Evolutionary conservation across 495 filamentous ascomycete genomes (phyloP).

Genomic region (Hypoxylon lienhwacheense): DNA sequence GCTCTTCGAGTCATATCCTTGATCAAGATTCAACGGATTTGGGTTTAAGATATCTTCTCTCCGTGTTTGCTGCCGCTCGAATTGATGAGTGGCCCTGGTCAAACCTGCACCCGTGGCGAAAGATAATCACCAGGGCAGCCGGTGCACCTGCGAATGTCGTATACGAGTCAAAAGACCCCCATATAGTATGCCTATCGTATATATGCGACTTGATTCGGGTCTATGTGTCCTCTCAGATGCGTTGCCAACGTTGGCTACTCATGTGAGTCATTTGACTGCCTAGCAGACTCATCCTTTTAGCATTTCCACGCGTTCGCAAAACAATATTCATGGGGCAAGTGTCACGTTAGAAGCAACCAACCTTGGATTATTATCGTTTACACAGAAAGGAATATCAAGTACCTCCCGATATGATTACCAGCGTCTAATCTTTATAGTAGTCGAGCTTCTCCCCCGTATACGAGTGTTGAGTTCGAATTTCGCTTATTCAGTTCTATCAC

Average conservation of each 20-base stretch:
- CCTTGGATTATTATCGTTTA: neutral
- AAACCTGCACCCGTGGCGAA: neutral
- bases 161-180: too few relatives aligned
- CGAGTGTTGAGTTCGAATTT: conserved; percentile 2
- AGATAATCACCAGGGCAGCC: neutral
- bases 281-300: conserved; percentile 13
- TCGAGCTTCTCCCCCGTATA: conserved; percentile 1
- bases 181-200: too few relatives aligned
- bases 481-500: conserved; percentile 15
- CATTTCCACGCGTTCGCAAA: conserved; percentile 16
- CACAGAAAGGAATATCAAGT: too few relatives aligned
- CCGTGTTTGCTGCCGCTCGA: neutral
- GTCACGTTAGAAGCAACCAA: conserved; percentile 8
- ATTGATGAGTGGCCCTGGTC: neutral
- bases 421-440: neutral
- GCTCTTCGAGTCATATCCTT: conserved; percentile 17
- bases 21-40: neutral
- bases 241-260: conserved; percentile 1
- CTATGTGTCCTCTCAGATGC: neutral
- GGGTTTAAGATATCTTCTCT: neutral
- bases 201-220: neutral
- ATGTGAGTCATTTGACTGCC: conserved; percentile 27
- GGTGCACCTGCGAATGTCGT: conserved; percentile 13
- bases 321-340: conserved; percentile 8
- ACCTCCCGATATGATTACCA: too few relatives aligned